Base-by-base conservation (phyloP, 768 basidiomycete species). In the Leucocoprinus leucothites region DNA sequence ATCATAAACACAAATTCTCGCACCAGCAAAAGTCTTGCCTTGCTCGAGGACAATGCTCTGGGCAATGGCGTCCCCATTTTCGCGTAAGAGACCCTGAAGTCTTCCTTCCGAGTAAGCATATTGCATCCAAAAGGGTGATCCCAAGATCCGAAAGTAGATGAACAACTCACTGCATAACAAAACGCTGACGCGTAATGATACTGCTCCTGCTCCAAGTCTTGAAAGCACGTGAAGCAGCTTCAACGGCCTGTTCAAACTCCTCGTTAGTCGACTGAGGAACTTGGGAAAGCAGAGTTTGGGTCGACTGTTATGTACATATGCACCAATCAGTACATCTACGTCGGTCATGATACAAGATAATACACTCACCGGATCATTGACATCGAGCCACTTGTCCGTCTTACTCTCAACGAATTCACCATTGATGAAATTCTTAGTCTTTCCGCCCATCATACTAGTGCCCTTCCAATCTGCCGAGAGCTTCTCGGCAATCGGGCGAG, bases 41-140 rank as follows among this genome's bases (percentile, higher is more conserved):
- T 98, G 96, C 68, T 98, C 95, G 19, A 98, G 73, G 19, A 95
- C 93, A 53, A 98, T 98, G 62, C 87, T 93, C 40, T 76, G 79
- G 0, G 94, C 95, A 53, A 99, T 80, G 48, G 86, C 87, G 63
- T 93, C 92, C 6, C 87, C 80, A 67, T 98, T 85, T 67, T 91
- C 76, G 41, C 94, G 87, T 53, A 99, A 84, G 25, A 92, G 79
- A 56, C 85, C 80, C 66, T 98, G 96, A 25, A 98, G 80, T 61
- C 95, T 98, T 46, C 38, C 38, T 3, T 3, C 9, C 5, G 16
- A 38, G 9, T n/a, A 8, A 38, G 14, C 16, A 38, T 31, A 38
- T n/a, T 38, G 19, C 28, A 26, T 13, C 16, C 38, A 38, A 19
- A n/a, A 53, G 47, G 14, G 5, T 38, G 9, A n/a, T 38, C 7